These are phyloP conservation scores for Colletotrichum godetiae DNA, from an alignment of 2,329 filamentous ascomycete species.

Conservation along the genomic window DNA sequence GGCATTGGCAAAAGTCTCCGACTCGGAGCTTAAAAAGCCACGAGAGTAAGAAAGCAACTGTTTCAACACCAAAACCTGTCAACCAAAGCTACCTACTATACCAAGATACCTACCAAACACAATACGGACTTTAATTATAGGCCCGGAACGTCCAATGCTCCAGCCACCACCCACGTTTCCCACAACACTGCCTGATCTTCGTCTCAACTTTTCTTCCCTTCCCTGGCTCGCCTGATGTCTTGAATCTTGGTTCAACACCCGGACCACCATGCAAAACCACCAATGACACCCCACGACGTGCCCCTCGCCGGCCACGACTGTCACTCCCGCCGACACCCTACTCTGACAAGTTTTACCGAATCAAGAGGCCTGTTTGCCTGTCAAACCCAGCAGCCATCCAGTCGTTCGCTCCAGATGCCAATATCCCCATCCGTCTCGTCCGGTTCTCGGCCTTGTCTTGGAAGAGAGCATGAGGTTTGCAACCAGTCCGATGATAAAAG, in stretches of 20 bases:
- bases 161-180: conserved; percentile 25
- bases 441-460: conserved; percentile 28
- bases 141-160: conserved; percentile 27
- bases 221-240: conserved; percentile 25
- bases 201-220: conserved; percentile 20
- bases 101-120: not conserved
- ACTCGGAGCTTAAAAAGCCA: conserved; percentile 12
- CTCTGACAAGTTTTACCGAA: conserved; percentile 24
- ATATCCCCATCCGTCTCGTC: conserved; percentile 8
- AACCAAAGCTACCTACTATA: not conserved
- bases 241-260: conserved; percentile 5
- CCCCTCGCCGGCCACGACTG: conserved; percentile 13
- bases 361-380: not conserved
- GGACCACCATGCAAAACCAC: not conserved
- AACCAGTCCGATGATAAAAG: not conserved
- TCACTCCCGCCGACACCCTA: conserved; percentile 17
- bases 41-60: not conserved
- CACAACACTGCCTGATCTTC: conserved; percentile 30
- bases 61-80: conserved; percentile 21
- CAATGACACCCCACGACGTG: conserved; percentile 12
- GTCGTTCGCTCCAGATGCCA: not conserved
- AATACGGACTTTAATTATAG: conserved; percentile 4
- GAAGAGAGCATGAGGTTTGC: not conserved
- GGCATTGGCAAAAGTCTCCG: not conserved
- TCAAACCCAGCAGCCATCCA: not conserved